Conservation (phyloP, 2,329 filamentous ascomycete species). For the Aureobasidium musti region DNA sequence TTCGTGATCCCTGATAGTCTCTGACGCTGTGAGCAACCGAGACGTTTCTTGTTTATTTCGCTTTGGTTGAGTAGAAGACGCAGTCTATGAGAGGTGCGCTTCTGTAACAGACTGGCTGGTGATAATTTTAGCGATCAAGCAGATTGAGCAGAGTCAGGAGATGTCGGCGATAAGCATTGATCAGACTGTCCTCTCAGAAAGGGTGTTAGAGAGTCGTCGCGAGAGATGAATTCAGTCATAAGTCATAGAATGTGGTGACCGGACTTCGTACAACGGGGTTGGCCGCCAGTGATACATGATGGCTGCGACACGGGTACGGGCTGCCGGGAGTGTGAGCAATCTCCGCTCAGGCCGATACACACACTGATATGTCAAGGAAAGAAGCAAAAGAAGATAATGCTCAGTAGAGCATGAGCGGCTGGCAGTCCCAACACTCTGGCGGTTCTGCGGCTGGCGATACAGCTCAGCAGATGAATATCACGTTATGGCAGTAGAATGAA, state of each 20-base stretch:
- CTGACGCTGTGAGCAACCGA: neutral
- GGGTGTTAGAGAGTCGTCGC: neutral
- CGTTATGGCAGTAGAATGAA: neutral
- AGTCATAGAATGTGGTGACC: neutral
- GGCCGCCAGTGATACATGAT: neutral
- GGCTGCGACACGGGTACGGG: constrained; percentile 9
- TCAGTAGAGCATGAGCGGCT: neutral
- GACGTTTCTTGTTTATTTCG: no score
- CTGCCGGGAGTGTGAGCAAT: constrained; percentile 19
- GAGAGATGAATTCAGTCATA: neutral
- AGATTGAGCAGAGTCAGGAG: neutral
- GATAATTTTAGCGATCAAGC: neutral
- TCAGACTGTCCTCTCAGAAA: neutral
- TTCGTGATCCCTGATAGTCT: no score
- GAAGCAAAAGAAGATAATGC: constrained; percentile 7
- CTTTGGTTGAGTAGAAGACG: neutral
- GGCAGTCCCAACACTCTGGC: constrained; percentile 9
- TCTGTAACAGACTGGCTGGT: neutral
- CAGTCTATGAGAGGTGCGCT: neutral
- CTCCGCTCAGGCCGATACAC: constrained; percentile 22
- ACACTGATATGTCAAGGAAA: constrained; percentile 1
- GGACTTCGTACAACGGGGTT: neutral
- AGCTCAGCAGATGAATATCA: constrained; percentile 5
- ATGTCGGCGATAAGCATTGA: neutral
- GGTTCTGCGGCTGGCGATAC: neutral